Conservation (phyloP, 2,329 filamentous ascomycete species). For the Colletotrichum theobromicola region DNA sequence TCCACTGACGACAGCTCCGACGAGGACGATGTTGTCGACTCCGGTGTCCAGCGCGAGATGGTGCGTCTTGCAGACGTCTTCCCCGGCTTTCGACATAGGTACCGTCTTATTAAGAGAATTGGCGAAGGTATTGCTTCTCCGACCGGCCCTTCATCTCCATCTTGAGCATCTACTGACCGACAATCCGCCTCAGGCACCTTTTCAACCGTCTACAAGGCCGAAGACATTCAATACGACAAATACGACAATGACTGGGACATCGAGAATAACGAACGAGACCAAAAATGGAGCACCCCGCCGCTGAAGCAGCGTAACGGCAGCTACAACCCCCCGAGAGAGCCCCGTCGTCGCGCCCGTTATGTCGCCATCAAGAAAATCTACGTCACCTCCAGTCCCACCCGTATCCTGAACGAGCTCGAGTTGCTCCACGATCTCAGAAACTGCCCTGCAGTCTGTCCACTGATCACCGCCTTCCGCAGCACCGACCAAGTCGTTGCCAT, state of each 20-base stretch:
- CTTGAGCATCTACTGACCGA: constrained; percentile 8
- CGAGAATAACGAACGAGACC: constrained; percentile 60
- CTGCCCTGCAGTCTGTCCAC: constrained; percentile 85
- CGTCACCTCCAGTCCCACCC: constrained; percentile 90
- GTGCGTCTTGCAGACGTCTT: constrained; percentile 82
- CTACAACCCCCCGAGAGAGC: constrained; percentile 30
- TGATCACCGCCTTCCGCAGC: constrained; percentile 95
- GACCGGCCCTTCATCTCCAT: constrained; percentile 15
- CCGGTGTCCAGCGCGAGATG: constrained; percentile 83
- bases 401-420: constrained; percentile 96
- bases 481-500: constrained; percentile 95
- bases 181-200: constrained; percentile 77
- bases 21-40: constrained; percentile 69
- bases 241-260: constrained; percentile 90
- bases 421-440: constrained; percentile 85
- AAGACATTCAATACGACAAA: constrained; percentile 84
- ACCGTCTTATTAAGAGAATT: constrained; percentile 93
- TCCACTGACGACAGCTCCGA: constrained; percentile 53
- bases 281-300: constrained; percentile 73
- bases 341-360: constrained; percentile 62
- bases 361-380: constrained; percentile 99
- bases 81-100: constrained; percentile 81
- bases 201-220: constrained; percentile 98
- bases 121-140: constrained; percentile 77
- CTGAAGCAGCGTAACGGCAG: constrained; percentile 53